Evolutionary conservation across 1,284 basidiomycete genomes (phyloP).

Genomic region (Ganoderma meredithae): DNA sequence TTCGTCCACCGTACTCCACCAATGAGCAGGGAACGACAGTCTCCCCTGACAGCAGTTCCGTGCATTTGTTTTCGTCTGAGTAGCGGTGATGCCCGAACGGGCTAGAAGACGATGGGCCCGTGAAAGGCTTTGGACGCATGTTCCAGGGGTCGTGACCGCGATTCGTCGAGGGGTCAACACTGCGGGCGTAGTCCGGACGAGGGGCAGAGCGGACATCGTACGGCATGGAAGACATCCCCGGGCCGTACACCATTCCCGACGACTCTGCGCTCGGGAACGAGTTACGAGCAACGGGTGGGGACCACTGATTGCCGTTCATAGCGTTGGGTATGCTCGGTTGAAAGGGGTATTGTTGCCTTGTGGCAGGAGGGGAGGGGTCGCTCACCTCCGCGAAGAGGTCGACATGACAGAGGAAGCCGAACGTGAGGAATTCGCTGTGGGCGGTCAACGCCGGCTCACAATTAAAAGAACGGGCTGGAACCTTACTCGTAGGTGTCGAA

Average conservation of each 20-base stretch:
- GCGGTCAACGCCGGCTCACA: background rate
- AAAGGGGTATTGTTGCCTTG: background rate
- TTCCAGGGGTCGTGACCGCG: constrained; percentile 4
- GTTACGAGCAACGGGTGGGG: background rate
- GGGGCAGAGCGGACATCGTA: background rate
- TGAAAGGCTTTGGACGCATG: constrained; percentile 6
- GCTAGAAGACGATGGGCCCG: background rate
- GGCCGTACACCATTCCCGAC: background rate
- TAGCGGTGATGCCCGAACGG: constrained; percentile 1
- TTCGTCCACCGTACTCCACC: constrained; percentile 68
- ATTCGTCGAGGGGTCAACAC: background rate
- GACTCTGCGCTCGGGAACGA: background rate
- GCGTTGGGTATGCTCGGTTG: background rate
- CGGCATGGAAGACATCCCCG: background rate
- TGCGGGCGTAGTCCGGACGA: constrained; percentile 8
- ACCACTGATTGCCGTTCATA: background rate
- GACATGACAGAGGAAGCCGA: constrained; percentile 69
- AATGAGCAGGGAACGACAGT: constrained; percentile 70
- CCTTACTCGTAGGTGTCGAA: constrained; percentile 48
- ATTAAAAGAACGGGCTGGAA: constrained; percentile 19
- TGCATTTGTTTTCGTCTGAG: constrained; percentile 48
- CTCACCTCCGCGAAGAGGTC: constrained; percentile 59
- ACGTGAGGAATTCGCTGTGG: constrained; percentile 32
- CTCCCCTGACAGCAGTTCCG: constrained; percentile 63
- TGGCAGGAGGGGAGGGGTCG: background rate